Evolutionary conservation across 192 early-diverging fungal species (phyloP).

Genomic region (Allomyces macrogynus): DNA sequence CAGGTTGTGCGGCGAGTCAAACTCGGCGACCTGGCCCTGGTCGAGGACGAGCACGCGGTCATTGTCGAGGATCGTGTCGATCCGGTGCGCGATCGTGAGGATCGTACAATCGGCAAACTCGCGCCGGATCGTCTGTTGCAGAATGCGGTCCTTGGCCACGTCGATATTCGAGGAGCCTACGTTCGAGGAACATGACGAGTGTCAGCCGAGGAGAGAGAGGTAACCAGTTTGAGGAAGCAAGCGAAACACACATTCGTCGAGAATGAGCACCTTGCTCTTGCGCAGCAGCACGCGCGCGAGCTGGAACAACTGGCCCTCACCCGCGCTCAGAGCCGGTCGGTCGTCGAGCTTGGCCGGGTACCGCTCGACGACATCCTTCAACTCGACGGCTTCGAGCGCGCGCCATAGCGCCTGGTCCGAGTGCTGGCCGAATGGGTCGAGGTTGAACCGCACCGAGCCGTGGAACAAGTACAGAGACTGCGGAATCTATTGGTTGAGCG

Average conservation of each 20-base stretch:
- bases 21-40: constrained; percentile 30
- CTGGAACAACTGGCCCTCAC: constrained; percentile 35
- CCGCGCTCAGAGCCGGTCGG: constrained; percentile 1
- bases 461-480: not conserved
- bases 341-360: not conserved
- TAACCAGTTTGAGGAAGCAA: too few species aligned
- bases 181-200: too few species aligned
- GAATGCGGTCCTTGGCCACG: constrained; percentile 23
- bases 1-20: constrained; percentile 29
- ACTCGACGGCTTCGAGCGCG: constrained; percentile 22
- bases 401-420: constrained; percentile 53
- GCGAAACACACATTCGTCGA: constrained; percentile 23
- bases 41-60: constrained; percentile 37
- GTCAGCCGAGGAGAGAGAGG: too few species aligned
- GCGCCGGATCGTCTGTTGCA: constrained; percentile 37
- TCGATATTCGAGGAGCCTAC: constrained; percentile 8
- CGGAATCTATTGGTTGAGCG: not conserved
- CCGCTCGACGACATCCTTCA: constrained; percentile 7
- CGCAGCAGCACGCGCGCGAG: constrained; percentile 37
- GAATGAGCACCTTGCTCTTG: constrained; percentile 29
- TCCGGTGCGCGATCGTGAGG: constrained; percentile 45
- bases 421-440: constrained; percentile 40
- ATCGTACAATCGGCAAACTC: constrained; percentile 44
- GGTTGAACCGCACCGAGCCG: constrained; percentile 28
- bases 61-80: constrained; percentile 41